These are phyloP conservation scores for Pistacia integerrima DNA, from an alignment of 345 rosid genomes.

Conservation along the genomic window DNA sequence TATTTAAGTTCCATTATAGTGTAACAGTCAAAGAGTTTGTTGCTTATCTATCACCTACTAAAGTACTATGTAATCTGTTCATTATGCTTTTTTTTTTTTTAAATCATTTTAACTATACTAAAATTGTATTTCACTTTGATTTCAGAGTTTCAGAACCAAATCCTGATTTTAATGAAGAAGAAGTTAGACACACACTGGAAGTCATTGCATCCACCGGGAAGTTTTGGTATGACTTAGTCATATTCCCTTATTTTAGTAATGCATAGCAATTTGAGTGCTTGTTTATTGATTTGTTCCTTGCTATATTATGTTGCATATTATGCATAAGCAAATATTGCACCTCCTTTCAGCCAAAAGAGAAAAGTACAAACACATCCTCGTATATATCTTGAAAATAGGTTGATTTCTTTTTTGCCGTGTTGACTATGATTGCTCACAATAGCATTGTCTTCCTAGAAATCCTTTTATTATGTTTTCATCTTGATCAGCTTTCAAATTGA, in stretches of 20 bases:
- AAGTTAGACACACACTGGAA: constrained; percentile 47
- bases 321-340: neutral
- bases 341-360: neutral
- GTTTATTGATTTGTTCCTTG: neutral
- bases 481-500: neutral
- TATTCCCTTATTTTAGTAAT: neutral
- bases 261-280: neutral
- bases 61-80: neutral
- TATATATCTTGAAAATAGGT: neutral
- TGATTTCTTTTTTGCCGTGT: neutral
- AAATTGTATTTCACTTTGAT: constrained; percentile 2
- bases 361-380: neutral
- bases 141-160: constrained; percentile 35
- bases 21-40: too few species aligned
- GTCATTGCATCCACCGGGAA: constrained; percentile 76
- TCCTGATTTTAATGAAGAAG: constrained; percentile 45
- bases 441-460: neutral
- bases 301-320: neutral
- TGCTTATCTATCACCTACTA: too few species aligned
- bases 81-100: neutral
- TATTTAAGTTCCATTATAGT: too few species aligned
- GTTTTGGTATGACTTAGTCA: constrained; percentile 53
- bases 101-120: neutral
- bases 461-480: neutral
- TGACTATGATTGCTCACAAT: neutral